Evolutionary conservation across 371 early-diverging fungal species (phyloP).

Genomic region (Mortierella polycephala): DNA sequence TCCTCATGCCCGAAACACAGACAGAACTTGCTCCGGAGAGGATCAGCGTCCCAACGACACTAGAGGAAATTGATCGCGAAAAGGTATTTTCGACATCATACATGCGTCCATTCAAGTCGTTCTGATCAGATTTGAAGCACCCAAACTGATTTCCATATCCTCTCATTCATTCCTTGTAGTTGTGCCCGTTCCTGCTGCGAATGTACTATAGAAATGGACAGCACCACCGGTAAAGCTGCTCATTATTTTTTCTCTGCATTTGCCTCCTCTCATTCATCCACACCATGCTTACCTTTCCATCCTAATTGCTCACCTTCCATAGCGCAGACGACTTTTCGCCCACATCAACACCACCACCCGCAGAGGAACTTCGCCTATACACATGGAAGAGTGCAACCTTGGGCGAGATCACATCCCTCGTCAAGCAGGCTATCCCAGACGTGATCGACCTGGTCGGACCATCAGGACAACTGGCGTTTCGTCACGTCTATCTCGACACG

Average conservation of each 20-base stretch:
- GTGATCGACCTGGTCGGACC: slow-evolving; percentile 22
- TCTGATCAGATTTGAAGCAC: not conserved
- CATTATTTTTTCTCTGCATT: not conserved
- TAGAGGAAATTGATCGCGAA: not conserved
- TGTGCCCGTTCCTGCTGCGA: slow-evolving; percentile 35
- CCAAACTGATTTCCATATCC: not conserved
- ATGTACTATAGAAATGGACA: slow-evolving; percentile 35
- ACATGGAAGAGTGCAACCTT: slow-evolving; percentile 57
- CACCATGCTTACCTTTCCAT: not conserved
- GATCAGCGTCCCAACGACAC: not conserved
- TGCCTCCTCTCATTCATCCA: not conserved
- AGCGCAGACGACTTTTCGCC: slow-evolving; percentile 38
- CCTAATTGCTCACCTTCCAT: not conserved
- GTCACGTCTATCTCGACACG: slow-evolving; percentile 30
- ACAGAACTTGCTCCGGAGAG: not conserved
- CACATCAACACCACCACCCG: slow-evolving; percentile 25
- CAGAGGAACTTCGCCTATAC: slow-evolving; percentile 49
- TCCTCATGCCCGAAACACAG: not conserved
- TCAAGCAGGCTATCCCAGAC: slow-evolving; percentile 49
- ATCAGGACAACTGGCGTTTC: slow-evolving; percentile 25
- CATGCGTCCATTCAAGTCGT: not conserved
- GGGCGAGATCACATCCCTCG: slow-evolving; percentile 49
- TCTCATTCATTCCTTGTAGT: not conserved
- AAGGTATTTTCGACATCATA: not conserved
- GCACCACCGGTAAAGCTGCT: slow-evolving; percentile 27